phyloP scores from a whole-genome alignment of 176 grass and related monocot genomes.

The Elymus sibiricus region DNA sequence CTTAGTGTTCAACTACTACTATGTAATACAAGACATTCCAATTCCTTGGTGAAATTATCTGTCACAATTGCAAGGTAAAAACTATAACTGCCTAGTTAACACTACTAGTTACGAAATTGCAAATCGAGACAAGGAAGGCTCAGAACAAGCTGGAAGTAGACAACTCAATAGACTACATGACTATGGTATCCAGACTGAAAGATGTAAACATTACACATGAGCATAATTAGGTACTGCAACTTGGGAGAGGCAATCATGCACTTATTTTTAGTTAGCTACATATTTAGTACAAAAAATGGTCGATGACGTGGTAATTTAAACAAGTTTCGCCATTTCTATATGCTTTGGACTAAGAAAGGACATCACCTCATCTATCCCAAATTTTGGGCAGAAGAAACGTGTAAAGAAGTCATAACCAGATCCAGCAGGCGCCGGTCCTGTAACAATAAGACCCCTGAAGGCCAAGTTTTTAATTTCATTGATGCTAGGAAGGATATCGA shows the following conservation, averaged over 20 bases:
- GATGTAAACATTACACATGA: neutral
- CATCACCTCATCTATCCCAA: slow-evolving; percentile 72
- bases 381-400: slow-evolving; percentile 62
- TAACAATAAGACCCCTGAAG: slow-evolving; percentile 51
- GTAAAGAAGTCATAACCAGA: slow-evolving; percentile 81
- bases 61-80: neutral
- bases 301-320: neutral
- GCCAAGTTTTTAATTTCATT: slow-evolving; percentile 46
- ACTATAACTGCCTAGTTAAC: neutral
- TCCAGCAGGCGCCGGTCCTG: slow-evolving; percentile 48
- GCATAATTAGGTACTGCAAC: neutral
- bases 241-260: neutral
- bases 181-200: neutral
- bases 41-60: neutral
- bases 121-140: neutral
- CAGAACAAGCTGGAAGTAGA: neutral
- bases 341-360: neutral
- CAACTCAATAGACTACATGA: neutral
- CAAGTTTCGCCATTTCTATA: neutral
- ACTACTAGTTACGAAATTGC: neutral
- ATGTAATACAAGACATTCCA: neutral
- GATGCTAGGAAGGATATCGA: slow-evolving; percentile 45
- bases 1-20: neutral
- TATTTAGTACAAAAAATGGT: neutral
- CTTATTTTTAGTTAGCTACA: neutral